Base-by-base conservation (phyloP, 768 basidiomycete species). In the Epithele typhae region DNA sequence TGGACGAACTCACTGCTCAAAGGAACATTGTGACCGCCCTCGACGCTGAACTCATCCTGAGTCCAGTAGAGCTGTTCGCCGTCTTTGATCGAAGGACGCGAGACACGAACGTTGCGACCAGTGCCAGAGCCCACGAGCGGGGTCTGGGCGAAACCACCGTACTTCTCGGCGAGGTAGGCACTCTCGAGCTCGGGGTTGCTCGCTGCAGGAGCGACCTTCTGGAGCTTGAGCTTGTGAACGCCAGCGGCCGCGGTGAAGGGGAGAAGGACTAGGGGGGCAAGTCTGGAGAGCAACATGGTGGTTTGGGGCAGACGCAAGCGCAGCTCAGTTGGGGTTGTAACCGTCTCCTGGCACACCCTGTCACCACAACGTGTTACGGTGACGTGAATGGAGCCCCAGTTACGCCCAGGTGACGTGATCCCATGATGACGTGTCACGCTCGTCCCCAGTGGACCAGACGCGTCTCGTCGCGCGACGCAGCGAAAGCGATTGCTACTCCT, bases 101-200 rank as follows among this genome's bases (percentile, higher is more conserved):
- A 56, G 19, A 81, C 68, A 22, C 70, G 79, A 38, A 77, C 60
- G 51, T 69, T 72, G 55, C 90, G 82, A 44, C 87, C 89, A 24
- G 74, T 66, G 48, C 87, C 87, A 32, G 81, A 73, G 37, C 89
- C 90, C 56, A 86, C 71, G 45, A 93, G 69, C 43, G 87, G 87
- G 41, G 76, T 56, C 54, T 79, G 71, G 52, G 66, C 67, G 59
- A 76, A 73, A 43, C 72, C 78, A 43, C 89, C 82, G 76, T 98
- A 96, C 75, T 99, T 98, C 76, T 92, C 79, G n/a, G 86, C 83
- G 47, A 98, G 85, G 64, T 89, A 92, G 18, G 85, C 87, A 37
- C 79, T 79, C 69, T 91, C 85, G 39, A 90, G 71, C 21, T 74
- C 63, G 18, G 86, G 81, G 48, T 83, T 82, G 60, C 72, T 76